phyloP scores from a whole-genome alignment of 805 yeast species.

The Citeromyces matritensis region DNA sequence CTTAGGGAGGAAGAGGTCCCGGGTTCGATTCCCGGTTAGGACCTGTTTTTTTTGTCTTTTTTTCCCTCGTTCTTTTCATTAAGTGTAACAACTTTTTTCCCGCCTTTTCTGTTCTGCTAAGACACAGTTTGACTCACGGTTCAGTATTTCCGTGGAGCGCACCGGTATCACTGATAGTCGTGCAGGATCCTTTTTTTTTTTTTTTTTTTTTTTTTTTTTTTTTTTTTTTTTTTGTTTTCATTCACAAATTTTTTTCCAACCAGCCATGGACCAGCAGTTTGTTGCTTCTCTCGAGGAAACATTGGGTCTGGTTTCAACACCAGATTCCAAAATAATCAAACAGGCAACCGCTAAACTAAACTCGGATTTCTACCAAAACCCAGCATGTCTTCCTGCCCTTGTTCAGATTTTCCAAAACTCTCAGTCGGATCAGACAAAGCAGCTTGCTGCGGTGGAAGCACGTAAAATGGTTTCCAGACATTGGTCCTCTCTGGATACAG shows the following conservation, averaged over 20 bases:
- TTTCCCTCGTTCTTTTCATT: too few species aligned
- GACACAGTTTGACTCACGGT: too few species aligned
- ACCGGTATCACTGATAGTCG: too few species aligned
- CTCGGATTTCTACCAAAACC: constrained; percentile 57
- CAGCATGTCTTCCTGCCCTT: constrained; percentile 66
- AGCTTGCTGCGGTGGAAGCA: constrained; percentile 93
- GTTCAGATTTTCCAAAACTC: constrained; percentile 67
- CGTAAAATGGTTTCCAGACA: constrained; percentile 63
- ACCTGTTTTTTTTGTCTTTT: constrained; percentile 2
- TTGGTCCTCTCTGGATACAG: constrained; percentile 45
- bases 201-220: neutral
- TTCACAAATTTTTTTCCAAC: neutral
- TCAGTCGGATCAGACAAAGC: constrained; percentile 59
- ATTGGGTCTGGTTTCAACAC: constrained; percentile 61
- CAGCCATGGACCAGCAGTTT: constrained; percentile 53
- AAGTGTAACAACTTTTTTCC: too few species aligned
- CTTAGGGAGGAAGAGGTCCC: constrained; percentile 7
- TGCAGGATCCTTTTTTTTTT: neutral
- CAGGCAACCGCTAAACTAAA: constrained; percentile 66
- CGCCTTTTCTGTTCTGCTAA: too few species aligned
- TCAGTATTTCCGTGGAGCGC: too few species aligned
- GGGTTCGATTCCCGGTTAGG: constrained; percentile 7
- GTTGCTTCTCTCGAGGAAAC: constrained; percentile 63
- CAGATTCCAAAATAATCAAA: constrained; percentile 72
- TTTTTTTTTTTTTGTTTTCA: too few species aligned